These are phyloP conservation scores for Apophysomyces sp. DNA, from an alignment of 371 early-diverging fungal genomes.

Conservation along the genomic window DNA sequence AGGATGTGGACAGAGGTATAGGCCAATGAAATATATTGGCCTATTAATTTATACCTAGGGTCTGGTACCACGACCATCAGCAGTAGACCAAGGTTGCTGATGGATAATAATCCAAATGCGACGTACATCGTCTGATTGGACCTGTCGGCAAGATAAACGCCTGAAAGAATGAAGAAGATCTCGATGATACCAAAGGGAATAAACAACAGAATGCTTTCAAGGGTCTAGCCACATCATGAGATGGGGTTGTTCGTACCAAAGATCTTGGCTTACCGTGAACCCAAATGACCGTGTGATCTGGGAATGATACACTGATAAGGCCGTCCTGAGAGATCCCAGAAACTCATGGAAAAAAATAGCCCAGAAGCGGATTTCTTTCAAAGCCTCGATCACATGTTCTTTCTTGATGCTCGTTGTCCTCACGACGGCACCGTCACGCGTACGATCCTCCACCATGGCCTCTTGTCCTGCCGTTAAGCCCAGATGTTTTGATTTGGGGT, in stretches of 20 bases:
- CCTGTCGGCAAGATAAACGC: slow-evolving; percentile 11
- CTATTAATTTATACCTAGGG: background rate
- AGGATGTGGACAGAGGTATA: slow-evolving; percentile 12
- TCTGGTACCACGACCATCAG: slow-evolving; percentile 27
- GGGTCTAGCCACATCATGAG: no score
- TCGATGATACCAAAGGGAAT: slow-evolving; percentile 25
- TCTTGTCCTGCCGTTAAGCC: slow-evolving; percentile 20
- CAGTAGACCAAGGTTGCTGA: slow-evolving; percentile 33
- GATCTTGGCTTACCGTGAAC: slow-evolving; percentile 34
- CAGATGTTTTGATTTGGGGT: slow-evolving; percentile 16
- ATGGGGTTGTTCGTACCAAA: no score
- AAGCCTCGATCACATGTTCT: slow-evolving; percentile 21
- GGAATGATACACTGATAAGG: slow-evolving; percentile 19
- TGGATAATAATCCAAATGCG: slow-evolving; percentile 16
- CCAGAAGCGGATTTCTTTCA: slow-evolving; percentile 23
- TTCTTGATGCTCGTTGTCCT: slow-evolving; percentile 15
- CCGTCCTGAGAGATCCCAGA: slow-evolving; percentile 13
- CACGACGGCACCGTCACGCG: slow-evolving; percentile 18
- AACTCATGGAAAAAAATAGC: slow-evolving; percentile 11
- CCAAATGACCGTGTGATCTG: slow-evolving; percentile 33
- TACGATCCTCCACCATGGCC: slow-evolving; percentile 22
- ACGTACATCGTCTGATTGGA: slow-evolving; percentile 26
- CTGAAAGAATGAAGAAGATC: slow-evolving; percentile 24
- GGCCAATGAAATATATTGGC: slow-evolving; percentile 10
- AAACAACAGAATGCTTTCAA: slow-evolving; percentile 28